Evolutionary conservation across 2,329 filamentous ascomycete species (phyloP).

Genomic region (Neophaeococcomyces mojaviensis): DNA sequence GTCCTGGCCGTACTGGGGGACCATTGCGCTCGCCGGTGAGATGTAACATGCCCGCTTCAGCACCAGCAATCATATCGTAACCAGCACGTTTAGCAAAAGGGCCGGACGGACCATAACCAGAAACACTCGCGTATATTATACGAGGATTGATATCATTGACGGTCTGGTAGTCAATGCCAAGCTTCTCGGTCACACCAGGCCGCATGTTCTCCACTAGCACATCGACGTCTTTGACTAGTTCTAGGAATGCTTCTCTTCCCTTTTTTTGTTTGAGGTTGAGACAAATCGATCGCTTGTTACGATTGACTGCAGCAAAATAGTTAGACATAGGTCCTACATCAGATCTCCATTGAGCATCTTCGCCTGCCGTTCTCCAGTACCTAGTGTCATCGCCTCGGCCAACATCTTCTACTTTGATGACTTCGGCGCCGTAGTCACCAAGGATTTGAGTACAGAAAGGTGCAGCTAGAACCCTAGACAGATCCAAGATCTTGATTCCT

Average conservation of each 20-base stretch:
- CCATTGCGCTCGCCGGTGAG: conserved; percentile 16
- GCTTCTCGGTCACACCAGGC: conserved; percentile 40
- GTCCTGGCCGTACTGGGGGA: conserved; percentile 16
- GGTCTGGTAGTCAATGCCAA: conserved; percentile 36
- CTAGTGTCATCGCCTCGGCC: conserved; percentile 19
- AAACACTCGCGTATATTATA: conserved; percentile 46
- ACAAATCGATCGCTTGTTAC: conserved; percentile 18
- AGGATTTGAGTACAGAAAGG: conserved; percentile 21
- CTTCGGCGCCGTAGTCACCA: conserved; percentile 20
- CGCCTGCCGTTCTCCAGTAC: conserved; percentile 16
- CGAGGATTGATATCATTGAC: conserved; percentile 36
- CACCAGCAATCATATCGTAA: conserved; percentile 20
- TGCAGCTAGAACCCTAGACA: conserved; percentile 19
- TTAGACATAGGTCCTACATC: conserved; percentile 29
- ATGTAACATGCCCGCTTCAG: conserved; percentile 19
- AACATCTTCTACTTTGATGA: conserved; percentile 24
- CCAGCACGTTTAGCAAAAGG: conserved; percentile 26
- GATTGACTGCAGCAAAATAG: conserved; percentile 19
- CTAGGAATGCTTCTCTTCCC: conserved; percentile 12
- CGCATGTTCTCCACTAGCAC: conserved; percentile 20
- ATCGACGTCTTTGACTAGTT: conserved; percentile 11
- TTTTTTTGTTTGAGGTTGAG: conserved; percentile 14
- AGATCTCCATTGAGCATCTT: conserved; percentile 18
- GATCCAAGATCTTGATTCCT: conserved; percentile 24
- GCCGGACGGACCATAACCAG: conserved; percentile 45